Evolutionary conservation across 495 filamentous ascomycete genomes (phyloP), one percentile per base, ranked within the genome.

Genomic region (Neurospora sublineolata): DNA sequence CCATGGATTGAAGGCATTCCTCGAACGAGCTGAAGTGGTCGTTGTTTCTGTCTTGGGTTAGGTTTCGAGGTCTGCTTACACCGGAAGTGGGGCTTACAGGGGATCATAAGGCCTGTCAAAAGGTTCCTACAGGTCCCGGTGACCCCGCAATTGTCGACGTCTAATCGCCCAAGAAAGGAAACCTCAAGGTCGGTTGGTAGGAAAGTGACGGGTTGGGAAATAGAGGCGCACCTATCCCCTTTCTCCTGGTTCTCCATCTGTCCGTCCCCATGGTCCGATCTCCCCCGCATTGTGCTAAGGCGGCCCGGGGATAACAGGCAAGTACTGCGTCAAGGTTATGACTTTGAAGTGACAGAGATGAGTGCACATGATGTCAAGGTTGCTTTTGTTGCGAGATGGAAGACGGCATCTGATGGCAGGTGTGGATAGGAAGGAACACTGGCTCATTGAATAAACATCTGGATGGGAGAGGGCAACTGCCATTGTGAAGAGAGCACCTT

Each of bases 121-220:
- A 20, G 20, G 20, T 58, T 27, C 46, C 46, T 58, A 52, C n/a
- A 46, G 42, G 42, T 46, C n/a, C n/a, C 6, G 12, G 52, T 52
- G 69, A 70, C 72, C 72, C 72, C 72, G 72, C 72, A 73, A 70
- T 73, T 70, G 36, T 64, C 44, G 30, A 69, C 38, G 18, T 20
- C 37, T 37, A 33, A n/a, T 9, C 3, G 33, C 16, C 39, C 68
- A 42, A 14, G 72, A 38, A 36, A n/a, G 72, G 73, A 73, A 72
- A 69, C 72, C 68, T 27, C 69, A 20, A 42, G 20, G 52, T 72
- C 72, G 72, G 72, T 27, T 71, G n/a, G 46, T 30, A 16, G 20
- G 23, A 33, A 33, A 60, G 52, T 9, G 7, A 60, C 52, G 27
- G 52, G 52, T 64, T 64, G 52, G 52, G 27, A 33, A 33, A 33